Conservation (phyloP, 2,329 filamentous ascomycete genomes). For the Alternaria novae-zelandiae region DNA sequence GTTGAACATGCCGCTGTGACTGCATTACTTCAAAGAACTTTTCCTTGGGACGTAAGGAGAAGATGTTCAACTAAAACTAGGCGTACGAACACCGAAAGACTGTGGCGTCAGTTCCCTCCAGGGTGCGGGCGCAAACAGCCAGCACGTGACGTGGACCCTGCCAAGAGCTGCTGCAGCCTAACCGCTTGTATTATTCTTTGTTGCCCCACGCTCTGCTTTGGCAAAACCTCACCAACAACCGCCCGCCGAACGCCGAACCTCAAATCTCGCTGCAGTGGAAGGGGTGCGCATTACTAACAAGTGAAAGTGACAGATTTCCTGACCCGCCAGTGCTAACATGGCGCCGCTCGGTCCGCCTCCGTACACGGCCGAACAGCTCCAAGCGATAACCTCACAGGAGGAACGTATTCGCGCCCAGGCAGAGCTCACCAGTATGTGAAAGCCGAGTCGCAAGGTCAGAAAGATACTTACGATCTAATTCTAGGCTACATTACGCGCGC, state of each 20-base stretch:
- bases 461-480: constrained; percentile 14
- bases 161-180: constrained; percentile 2
- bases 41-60: background rate
- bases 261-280: background rate
- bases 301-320: background rate
- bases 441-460: constrained; percentile 4
- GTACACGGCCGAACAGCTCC: constrained; percentile 33
- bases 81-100: background rate
- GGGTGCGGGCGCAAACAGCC: background rate
- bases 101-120: background rate
- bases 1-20: background rate
- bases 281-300: constrained; percentile 4
- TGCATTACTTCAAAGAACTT: background rate
- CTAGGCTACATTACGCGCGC: constrained; percentile 28
- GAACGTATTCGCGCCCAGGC: constrained; percentile 30
- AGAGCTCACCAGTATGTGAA: constrained; percentile 36
- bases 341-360: constrained; percentile 32
- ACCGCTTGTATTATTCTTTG: constrained; percentile 8
- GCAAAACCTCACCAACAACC: background rate
- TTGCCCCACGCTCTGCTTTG: constrained; percentile 11
- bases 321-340: constrained; percentile 17
- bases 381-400: constrained; percentile 27
- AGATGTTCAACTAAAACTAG: background rate
- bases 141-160: constrained; percentile 10
- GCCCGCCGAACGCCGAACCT: background rate